These are phyloP conservation scores for Neofusicoccum kwambonambiense DNA, from an alignment of 2,329 filamentous ascomycete genomes.

Conservation along the genomic window DNA sequence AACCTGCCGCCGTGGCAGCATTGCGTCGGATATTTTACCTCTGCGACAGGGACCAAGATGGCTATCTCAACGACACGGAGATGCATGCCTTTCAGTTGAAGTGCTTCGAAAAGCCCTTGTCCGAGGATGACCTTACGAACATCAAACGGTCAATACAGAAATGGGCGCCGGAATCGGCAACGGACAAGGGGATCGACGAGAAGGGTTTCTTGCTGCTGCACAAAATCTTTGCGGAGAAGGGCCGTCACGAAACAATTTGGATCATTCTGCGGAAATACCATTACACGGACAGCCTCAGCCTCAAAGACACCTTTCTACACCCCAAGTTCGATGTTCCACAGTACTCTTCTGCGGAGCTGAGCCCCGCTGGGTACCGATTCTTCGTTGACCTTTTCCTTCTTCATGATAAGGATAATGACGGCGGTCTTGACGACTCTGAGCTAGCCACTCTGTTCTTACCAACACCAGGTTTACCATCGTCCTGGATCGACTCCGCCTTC, in stretches of 20 bases:
- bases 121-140: conserved; percentile 77
- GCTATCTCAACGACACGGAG: conserved; percentile 84
- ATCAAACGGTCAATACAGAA: conserved; percentile 87
- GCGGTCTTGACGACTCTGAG: conserved; percentile 83
- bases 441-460: conserved; percentile 85
- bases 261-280: conserved; percentile 92
- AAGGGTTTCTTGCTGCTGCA: conserved; percentile 86
- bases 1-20: conserved; percentile 84
- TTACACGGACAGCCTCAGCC: conserved; percentile 90
- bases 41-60: conserved; percentile 94
- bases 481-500: conserved; percentile 86
- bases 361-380: conserved; percentile 91
- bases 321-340: conserved; percentile 94
- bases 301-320: conserved; percentile 87
- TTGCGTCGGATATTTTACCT: conserved; percentile 91
- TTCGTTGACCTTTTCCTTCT: conserved; percentile 95
- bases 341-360: conserved; percentile 88
- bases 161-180: conserved; percentile 60
- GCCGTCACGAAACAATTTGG: conserved; percentile 97
- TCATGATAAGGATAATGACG: conserved; percentile 97
- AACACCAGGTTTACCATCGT: conserved; percentile 81
- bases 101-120: conserved; percentile 86
- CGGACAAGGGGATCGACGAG: conserved; percentile 73
- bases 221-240: conserved; percentile 95
- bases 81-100: conserved; percentile 87